A percentile compares a stretch with the other conserved stretches of the same genome.
These are phyloP conservation scores for Lyophyllum decastes DNA, from an alignment of 768 basidiomycete species.

Conservation along the genomic window DNA sequence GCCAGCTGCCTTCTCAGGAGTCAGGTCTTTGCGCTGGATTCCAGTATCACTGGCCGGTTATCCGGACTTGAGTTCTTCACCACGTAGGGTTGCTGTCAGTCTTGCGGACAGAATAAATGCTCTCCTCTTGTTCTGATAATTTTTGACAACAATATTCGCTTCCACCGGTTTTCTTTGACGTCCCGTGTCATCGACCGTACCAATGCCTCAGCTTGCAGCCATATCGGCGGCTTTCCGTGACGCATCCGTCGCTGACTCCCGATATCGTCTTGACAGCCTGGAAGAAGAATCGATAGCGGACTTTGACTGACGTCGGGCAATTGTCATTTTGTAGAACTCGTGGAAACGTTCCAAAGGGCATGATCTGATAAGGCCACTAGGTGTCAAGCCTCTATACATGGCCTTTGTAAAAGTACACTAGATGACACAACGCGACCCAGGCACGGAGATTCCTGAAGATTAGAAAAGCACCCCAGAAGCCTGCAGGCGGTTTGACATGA, in stretches of 20 bases:
- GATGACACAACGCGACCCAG: too few species aligned
- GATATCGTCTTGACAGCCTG: background rate
- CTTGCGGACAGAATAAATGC: background rate
- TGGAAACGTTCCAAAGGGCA: background rate
- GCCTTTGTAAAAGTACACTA: too few species aligned
- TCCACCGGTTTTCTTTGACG: background rate
- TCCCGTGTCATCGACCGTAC: background rate
- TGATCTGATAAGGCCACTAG: background rate
- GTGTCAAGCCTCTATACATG: background rate
- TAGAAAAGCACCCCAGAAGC: background rate
- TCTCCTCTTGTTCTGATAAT: background rate
- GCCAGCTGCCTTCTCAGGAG: background rate
- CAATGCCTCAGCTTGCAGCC: background rate
- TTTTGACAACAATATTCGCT: background rate
- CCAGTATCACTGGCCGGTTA: background rate
- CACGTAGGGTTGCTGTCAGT: background rate
- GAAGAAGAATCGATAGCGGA: background rate
- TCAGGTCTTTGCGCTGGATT: background rate
- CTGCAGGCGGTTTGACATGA: background rate
- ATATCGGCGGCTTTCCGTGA: background rate
- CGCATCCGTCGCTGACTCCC: background rate
- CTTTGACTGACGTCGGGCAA: background rate
- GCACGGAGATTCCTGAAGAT: background rate
- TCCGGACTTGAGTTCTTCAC: background rate
- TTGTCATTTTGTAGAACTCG: background rate